Evolutionary conservation across 2,329 filamentous ascomycete species (phyloP), one percentile per base, ranked within the genome.

Genomic region (Coniosporium tulheliwenetii): DNA sequence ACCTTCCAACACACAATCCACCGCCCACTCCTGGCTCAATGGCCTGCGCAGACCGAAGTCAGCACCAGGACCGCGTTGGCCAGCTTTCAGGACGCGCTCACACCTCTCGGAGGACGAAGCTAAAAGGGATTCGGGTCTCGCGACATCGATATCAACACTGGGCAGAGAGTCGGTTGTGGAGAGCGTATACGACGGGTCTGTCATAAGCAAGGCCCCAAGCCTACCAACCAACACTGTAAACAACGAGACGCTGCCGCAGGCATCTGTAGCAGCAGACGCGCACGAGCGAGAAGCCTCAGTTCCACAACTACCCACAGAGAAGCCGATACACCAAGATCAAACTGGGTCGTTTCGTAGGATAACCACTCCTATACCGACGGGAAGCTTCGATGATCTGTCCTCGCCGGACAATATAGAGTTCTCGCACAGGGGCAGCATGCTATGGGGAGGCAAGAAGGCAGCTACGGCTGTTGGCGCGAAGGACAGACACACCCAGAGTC

Each of bases 381-480:
- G 63, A 31, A 63, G 60, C 41, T 63, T 75, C 37, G 70, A 71
- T 43, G 70, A 69, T 31, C 48, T 73, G 41, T 63, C 62, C 12
- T 56, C 58, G n/a, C 58, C 64, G 32, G 63, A 65, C 40, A 64
- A 68, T 34, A 57, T 79, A 45, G 65, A 69, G 37, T 79, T 79
- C 48, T 76, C 73, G 10, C 73, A 70, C 42, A 61, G 74, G 41
- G 75, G 75, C 39, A 78, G 73, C 56, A 64, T 78, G 55, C 55
- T 78, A 45, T 55, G 73, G 46, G 69, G 66, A 30, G 70, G 69
- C 9, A 67, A 67, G 53, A 68, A 65, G 10, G 32, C 32, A 13
- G 32, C 10, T 33, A 8, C 13, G 32, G 32, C 32, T 10, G 32
- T 13, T 8, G 32, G 32, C 32, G 32, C 10, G 32, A 10, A 33